Base-by-base conservation (phyloP, 192 early-diverging fungal genomes). In the Thoreauomyces humboldtii region DNA sequence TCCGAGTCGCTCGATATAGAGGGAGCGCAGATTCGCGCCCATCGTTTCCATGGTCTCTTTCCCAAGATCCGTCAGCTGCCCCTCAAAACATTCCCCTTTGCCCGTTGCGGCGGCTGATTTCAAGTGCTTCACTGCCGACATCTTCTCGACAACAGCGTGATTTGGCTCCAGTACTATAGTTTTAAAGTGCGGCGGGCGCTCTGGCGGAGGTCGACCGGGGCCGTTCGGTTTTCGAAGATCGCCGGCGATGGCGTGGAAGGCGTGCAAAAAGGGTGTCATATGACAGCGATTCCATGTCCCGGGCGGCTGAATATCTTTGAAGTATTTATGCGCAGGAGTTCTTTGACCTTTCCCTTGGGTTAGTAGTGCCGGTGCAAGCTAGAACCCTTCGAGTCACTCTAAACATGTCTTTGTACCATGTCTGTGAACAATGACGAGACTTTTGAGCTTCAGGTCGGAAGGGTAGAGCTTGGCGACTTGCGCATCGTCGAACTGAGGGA, bases 31-130 rank as follows among this genome's bases (percentile, higher is more conserved):
- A 41, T 75, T 70, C 12, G 53, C 69, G 24, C 86, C 86, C 17
- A 78, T 54, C 0, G 51, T 48, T 0, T 63, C 48, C 81, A 87
- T 74, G 43, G 74, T 80, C 29, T 59, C 44, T 52, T 85, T 80
- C 2, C 86, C 86, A 4, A 65, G 43, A 50, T 87, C 82, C 7
- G 86, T 87, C 38, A 87, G 73, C 64, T 86, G 84, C 24, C 86
- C 84, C 57, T 60, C 71, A 15, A 61, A 72, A 56, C 60, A 63
- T 1, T 45, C n/a, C 6, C 42, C 58, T 25, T 44, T 27, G 31
- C 52, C 60, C 9, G 15, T 36, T 2, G 9, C 22, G 1, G 22
- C 15, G 4, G 19, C 31, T 7, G 14, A 19, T 31, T 38, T 25
- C n/a, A 69, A 50, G 3, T n/a, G 31, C 17, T 43, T 41, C 7